These are phyloP conservation scores for Oryza officinalis DNA, from an alignment of 176 grass and related monocot genomes.

Conservation along the genomic window DNA sequence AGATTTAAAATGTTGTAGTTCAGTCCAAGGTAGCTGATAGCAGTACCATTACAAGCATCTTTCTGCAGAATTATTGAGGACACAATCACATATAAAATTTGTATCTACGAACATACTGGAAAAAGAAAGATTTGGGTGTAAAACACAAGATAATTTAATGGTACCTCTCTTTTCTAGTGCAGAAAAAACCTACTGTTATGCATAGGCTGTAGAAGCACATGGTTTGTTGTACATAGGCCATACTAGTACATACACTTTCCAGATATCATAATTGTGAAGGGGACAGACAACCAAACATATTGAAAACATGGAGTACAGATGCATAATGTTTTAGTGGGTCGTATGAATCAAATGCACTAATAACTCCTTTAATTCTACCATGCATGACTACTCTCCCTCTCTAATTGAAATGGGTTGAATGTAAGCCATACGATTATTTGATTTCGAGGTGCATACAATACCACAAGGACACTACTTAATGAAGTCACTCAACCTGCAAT, in stretches of 20 bases:
- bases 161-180: neutral
- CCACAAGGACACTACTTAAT: neutral
- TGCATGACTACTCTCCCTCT: neutral
- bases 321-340: neutral
- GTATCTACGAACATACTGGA: neutral
- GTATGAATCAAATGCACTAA: neutral
- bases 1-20: neutral
- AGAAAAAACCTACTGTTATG: neutral
- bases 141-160: conserved; percentile 3
- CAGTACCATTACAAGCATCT: neutral
- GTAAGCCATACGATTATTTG: neutral
- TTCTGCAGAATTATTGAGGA: conserved; percentile 5
- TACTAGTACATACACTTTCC: neutral
- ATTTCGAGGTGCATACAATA: conserved; percentile 4
- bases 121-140: neutral
- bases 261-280: conserved; percentile 21
- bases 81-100: neutral
- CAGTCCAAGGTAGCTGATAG: neutral
- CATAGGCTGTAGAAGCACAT: neutral
- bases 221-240: neutral
- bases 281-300: conserved; percentile 7
- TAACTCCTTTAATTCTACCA: neutral
- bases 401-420: neutral
- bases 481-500: neutral
- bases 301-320: neutral